Evolutionary conservation across 495 filamentous ascomycete genomes (phyloP).

Genomic region (Annulohypoxylon stygium): DNA sequence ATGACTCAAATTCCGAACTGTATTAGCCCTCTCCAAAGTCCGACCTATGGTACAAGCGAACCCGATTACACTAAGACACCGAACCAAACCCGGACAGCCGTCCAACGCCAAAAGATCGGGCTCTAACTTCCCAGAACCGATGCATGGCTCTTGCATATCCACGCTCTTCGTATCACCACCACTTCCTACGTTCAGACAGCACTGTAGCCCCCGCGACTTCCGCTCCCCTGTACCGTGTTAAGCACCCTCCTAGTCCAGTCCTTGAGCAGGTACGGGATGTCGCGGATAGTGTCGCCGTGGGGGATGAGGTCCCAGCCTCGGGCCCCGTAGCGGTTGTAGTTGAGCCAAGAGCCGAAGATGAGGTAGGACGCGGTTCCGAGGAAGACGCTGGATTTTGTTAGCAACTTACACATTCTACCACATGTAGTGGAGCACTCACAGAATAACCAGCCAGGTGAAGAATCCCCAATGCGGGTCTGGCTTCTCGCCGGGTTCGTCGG

Average conservation of each 20-base stretch:
- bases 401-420: conserved; percentile 7
- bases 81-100: conserved; percentile 21
- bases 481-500: conserved; percentile 45
- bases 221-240: conserved; percentile 84
- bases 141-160: neutral
- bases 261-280: conserved; percentile 90
- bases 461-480: conserved; percentile 80
- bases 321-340: conserved; percentile 96
- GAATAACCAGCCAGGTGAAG: conserved; percentile 96
- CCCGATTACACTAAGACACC: conserved; percentile 5
- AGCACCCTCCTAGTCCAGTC: conserved; percentile 84
- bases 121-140: neutral
- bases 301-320: conserved; percentile 96
- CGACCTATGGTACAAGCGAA: conserved; percentile 34
- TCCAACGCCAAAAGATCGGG: conserved; percentile 31
- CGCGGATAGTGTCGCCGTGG: conserved; percentile 91
- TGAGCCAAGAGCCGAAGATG: conserved; percentile 98
- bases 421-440: conserved; percentile 71
- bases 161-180: neutral
- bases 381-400: conserved; percentile 74
- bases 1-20: neutral
- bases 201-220: conserved; percentile 90
- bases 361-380: conserved; percentile 88
- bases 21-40: conserved; percentile 30
- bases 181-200: conserved; percentile 74